Base-by-base conservation (phyloP, 192 early-diverging fungal genomes). In the Obelidium mucronatum region DNA sequence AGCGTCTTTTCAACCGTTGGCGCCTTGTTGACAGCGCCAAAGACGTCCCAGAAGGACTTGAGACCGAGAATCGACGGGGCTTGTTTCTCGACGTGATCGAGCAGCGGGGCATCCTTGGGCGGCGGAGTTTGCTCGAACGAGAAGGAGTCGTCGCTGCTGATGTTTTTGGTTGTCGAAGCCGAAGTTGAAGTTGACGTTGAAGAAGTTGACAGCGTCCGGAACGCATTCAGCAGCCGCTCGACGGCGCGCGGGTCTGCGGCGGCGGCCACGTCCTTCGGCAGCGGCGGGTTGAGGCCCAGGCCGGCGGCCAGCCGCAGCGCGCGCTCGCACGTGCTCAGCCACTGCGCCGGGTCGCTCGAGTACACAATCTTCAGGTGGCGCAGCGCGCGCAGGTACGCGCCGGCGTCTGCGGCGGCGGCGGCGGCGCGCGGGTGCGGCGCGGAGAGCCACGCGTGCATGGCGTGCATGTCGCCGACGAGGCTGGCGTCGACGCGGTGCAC, bases 391-490 rank as follows among this genome's bases (percentile, higher is more conserved):
- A 74, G 24, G 22, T 62, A 35, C 2, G 8, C 37, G 1, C 28
- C 31, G 5, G 24, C 31, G 28, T 51, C 44, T 42, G 5, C 26
- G 17, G 42, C 26, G 24, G 40, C 22, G 37, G 24, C 24, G 15
- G 40, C 40, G 62, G 15, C 2, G n/a, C n/a, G n/a, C 3, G 70
- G 11, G 11, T 3, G 3, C 1, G 54, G 33, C 6, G 31, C 28
- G n/a, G 30, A 28, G 17, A 74, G 42, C 56, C 59, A 62, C 26
- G 15, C 3, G 24, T 30, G 15, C 24, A 74, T 62, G 8, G 39
- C 72, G 22, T 54, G 40, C 3, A 74, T 74, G 42, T 74, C 72
- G 11, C 34, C n/a, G 3, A 74, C 72, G 3, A 74, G 59, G 8
- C 11, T 28, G 6, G 58, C 58, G 24, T 74, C 72, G 8, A 60